phyloP scores from a whole-genome alignment of 2,329 filamentous ascomycete genomes.

The Trichoderma oligosporum region DNA sequence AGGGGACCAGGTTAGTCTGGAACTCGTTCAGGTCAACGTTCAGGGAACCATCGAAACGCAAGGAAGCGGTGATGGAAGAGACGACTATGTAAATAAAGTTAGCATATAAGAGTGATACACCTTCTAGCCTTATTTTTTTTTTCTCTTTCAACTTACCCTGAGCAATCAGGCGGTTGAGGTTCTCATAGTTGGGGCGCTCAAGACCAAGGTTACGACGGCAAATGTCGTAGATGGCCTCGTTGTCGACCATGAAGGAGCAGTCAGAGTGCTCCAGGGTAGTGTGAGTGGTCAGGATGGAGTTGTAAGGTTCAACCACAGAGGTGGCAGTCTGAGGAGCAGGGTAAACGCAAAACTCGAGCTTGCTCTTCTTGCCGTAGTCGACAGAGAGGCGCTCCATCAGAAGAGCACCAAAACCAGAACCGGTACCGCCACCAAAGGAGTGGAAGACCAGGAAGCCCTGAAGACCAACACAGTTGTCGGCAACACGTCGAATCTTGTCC shows the following conservation, averaged over 20 bases:
- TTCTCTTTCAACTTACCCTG: slow-evolving; percentile 59
- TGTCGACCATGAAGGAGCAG: slow-evolving; percentile 99
- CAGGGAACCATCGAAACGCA: slow-evolving; percentile 96
- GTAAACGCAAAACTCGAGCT: slow-evolving; percentile 99
- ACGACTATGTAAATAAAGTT: slow-evolving; percentile 61
- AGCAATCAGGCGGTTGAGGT: slow-evolving; percentile 97
- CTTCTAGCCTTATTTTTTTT: no score
- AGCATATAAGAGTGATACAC: not conserved
- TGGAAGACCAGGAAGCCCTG: slow-evolving; percentile 99
- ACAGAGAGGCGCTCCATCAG: slow-evolving; percentile 98
- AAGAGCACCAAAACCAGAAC: slow-evolving; percentile 96
- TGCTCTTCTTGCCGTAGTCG: slow-evolving; percentile 99
- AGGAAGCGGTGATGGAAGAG: slow-evolving; percentile 95
- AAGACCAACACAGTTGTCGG: slow-evolving; percentile 95
- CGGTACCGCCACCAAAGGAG: slow-evolving; percentile 98
- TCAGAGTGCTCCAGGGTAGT: slow-evolving; percentile 99
- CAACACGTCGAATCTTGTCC: slow-evolving; percentile 95
- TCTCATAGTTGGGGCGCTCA: slow-evolving; percentile 96
- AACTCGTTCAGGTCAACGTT: slow-evolving; percentile 99
- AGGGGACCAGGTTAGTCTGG: slow-evolving; percentile 99
- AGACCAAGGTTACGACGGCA: slow-evolving; percentile 97
- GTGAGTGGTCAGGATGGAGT: slow-evolving; percentile 98
- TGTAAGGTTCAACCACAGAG: slow-evolving; percentile 98
- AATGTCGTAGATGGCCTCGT: slow-evolving; percentile 99
- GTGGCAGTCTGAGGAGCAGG: slow-evolving; percentile 95